These are phyloP conservation scores for Eucalyptus decipiens DNA, from an alignment of 345 rosid species.

Conservation along the genomic window DNA sequence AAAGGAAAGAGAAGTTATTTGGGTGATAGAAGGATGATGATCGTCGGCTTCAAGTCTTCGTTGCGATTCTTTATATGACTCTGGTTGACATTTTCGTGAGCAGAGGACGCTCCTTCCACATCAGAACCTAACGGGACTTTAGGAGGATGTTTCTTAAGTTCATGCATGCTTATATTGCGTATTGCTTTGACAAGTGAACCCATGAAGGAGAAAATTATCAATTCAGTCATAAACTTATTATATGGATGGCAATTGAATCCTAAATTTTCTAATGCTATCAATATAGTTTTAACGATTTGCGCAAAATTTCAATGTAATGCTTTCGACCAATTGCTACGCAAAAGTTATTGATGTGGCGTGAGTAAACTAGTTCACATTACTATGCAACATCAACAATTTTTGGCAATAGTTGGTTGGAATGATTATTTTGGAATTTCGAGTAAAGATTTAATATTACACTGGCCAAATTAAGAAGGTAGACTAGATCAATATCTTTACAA, in stretches of 20 bases:
- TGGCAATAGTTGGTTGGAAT: accelerated
- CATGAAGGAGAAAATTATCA: accelerated
- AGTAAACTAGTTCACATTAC: neutral
- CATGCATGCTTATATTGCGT: neutral
- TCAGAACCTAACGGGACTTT: neutral
- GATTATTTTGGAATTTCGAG: neutral
- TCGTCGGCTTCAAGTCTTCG: neutral
- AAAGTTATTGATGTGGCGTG: accelerated
- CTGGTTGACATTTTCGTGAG: neutral
- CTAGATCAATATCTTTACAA: neutral
- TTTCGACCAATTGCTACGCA: accelerated
- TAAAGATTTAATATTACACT: neutral
- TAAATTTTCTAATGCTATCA: neutral
- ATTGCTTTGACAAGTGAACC: neutral
- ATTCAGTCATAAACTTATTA: accelerated
- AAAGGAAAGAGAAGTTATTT: neutral
- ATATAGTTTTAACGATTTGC: accelerated
- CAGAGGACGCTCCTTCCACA: neutral
- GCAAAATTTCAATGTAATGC: neutral
- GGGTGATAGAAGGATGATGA: neutral
- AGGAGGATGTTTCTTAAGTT: neutral
- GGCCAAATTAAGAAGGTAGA: neutral
- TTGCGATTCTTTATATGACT: neutral
- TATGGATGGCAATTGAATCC: neutral
- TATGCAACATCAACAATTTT: neutral